Evolutionary conservation across 2,329 filamentous ascomycete genomes (phyloP).

Genomic region (Calonectria leucothoes): DNA sequence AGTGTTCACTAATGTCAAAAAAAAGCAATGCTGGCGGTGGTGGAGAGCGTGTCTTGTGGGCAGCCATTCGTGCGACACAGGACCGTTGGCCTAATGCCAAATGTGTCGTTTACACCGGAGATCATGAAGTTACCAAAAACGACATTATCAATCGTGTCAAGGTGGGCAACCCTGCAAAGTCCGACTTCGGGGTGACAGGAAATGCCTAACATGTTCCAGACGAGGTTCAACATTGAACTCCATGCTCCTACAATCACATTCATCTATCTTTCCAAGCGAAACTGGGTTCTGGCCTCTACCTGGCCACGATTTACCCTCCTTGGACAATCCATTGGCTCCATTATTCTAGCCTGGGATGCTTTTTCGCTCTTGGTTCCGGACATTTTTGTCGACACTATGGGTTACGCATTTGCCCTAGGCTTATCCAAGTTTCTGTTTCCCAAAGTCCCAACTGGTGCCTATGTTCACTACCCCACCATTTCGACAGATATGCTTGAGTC

Average conservation of each 20-base stretch:
- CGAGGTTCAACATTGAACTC: conserved; percentile 92
- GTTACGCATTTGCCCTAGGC: conserved; percentile 91
- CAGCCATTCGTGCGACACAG: conserved; percentile 91
- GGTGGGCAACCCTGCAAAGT: conserved; percentile 54
- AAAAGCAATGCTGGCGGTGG: conserved; percentile 92
- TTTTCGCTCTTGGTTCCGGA: conserved; percentile 93
- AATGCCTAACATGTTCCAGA: conserved; percentile 56
- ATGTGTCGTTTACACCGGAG: conserved; percentile 94
- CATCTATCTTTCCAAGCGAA: conserved; percentile 88
- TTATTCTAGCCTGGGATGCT: conserved; percentile 90
- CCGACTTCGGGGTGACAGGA: background rate
- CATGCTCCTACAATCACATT: conserved; percentile 86
- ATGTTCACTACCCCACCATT: conserved; percentile 98
- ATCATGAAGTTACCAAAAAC: conserved; percentile 87
- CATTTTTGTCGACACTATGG: conserved; percentile 97
- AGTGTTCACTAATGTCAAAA: conserved; percentile 21
- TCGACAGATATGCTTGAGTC: conserved; percentile 97
- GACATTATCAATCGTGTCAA: conserved; percentile 82
- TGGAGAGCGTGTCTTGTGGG: conserved; percentile 96
- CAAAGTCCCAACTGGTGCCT: conserved; percentile 84
- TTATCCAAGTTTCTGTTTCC: conserved; percentile 86
- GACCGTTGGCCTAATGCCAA: conserved; percentile 88
- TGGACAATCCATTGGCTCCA: conserved; percentile 91
- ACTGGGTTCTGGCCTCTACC: conserved; percentile 86
- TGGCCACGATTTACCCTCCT: conserved; percentile 94